Evolutionary conservation across 352 stramenopile genomes (phyloP).

Genomic region (Elongisporangium anandrum): DNA sequence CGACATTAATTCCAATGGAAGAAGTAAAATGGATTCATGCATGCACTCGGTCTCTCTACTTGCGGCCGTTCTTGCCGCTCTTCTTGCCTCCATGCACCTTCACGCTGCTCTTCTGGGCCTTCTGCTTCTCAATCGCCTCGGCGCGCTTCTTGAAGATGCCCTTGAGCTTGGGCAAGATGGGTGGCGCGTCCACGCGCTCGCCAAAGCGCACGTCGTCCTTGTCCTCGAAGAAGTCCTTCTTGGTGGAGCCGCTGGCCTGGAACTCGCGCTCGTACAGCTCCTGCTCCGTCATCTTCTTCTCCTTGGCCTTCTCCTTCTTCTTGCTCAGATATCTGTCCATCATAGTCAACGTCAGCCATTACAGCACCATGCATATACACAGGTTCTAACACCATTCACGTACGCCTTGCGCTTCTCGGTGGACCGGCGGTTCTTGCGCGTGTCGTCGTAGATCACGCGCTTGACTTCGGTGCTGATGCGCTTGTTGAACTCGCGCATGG

Average conservation of each 20-base stretch:
- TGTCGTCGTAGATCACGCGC: constrained; percentile 80
- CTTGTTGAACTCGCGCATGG: constrained; percentile 83
- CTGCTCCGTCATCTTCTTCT: constrained; percentile 79
- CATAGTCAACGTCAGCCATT: not conserved
- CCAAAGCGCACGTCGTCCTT: constrained; percentile 62
- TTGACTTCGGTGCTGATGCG: constrained; percentile 81
- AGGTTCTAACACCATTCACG: constrained; percentile 10
- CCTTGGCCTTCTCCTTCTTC: constrained; percentile 72
- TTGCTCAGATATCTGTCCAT: constrained; percentile 46
- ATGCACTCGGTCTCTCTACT: constrained; percentile 4
- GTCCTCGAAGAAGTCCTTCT: constrained; percentile 73
- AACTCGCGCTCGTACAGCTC: constrained; percentile 76
- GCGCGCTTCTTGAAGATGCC: constrained; percentile 82
- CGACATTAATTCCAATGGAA: not conserved
- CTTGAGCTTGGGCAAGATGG: constrained; percentile 76
- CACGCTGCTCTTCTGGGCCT: constrained; percentile 7
- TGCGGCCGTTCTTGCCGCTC: constrained; percentile 7
- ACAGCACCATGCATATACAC: constrained; percentile 3
- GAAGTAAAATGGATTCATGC: constrained; percentile 1
- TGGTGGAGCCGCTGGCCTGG: constrained; percentile 55
- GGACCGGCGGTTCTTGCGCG: constrained; percentile 66
- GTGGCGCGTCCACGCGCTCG: constrained; percentile 76
- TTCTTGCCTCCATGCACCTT: constrained; percentile 6
- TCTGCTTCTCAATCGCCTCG: constrained; percentile 33
- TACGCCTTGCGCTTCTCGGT: constrained; percentile 73